These are phyloP conservation scores for Pestalotiopsis sp. DNA, from an alignment of 2,329 filamentous ascomycete species.

Conservation along the genomic window DNA sequence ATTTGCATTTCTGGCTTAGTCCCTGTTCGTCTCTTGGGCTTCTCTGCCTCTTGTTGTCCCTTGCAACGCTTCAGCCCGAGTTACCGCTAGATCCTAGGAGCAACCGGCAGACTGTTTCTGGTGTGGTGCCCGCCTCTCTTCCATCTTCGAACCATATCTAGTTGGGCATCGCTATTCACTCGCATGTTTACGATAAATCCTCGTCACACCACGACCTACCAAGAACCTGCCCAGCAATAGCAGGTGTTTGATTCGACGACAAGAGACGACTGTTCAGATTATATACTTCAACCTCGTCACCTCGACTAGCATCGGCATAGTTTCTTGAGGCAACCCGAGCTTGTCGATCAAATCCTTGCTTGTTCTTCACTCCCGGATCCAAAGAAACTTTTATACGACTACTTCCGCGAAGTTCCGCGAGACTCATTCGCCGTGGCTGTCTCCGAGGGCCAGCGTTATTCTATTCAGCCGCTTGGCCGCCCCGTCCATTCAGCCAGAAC, in stretches of 20 bases:
- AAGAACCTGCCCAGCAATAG: neutral
- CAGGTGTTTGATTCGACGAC: neutral
- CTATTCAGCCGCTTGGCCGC: slow-evolving; percentile 1
- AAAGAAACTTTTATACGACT: neutral
- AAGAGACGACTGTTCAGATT: neutral
- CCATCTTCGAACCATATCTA: neutral
- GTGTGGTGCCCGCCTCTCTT: neutral
- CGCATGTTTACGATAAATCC: neutral
- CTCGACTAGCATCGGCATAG: neutral
- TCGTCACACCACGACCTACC: neutral
- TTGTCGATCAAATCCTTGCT: neutral
- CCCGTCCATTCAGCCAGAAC: neutral
- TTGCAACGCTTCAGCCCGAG: slow-evolving; percentile 29
- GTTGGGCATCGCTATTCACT: neutral
- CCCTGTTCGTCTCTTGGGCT: neutral
- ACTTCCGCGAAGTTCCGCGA: neutral
- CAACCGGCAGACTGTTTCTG: neutral
- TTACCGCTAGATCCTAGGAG: slow-evolving; percentile 17
- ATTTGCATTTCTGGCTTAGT: slow-evolving; percentile 24
- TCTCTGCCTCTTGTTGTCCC: slow-evolving; percentile 20
- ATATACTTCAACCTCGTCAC: neutral
- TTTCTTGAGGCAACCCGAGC: neutral
- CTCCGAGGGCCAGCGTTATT: slow-evolving; percentile 12
- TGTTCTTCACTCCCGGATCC: neutral
- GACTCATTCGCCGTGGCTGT: slow-evolving; percentile 15